Conservation (phyloP, 495 filamentous ascomycete species). For the Aspergillus ellipticus region DNA sequence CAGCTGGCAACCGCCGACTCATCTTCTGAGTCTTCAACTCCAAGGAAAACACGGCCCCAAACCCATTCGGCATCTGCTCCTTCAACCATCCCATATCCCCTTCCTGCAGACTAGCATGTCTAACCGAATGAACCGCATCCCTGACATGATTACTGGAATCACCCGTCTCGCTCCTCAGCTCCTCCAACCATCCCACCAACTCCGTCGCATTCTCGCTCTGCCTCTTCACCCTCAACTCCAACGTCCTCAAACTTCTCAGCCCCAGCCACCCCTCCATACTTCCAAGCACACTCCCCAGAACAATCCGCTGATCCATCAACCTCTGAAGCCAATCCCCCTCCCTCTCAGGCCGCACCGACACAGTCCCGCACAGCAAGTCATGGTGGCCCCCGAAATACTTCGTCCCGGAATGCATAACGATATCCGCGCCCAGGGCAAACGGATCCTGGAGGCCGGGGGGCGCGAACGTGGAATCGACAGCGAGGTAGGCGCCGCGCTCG, state of each 20-base stretch:
- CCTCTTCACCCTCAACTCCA: background rate
- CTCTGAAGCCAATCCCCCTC: background rate
- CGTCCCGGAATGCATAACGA: background rate
- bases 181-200: background rate
- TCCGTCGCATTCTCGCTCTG: background rate
- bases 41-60: background rate
- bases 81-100: background rate
- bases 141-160: background rate
- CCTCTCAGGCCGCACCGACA: background rate
- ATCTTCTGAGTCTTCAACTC: background rate
- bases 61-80: background rate
- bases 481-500: background rate
- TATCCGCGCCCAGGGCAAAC: background rate
- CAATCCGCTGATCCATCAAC: background rate
- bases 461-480: background rate
- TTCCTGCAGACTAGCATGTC: background rate
- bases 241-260: background rate
- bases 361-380: background rate
- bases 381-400: background rate
- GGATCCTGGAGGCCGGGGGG: background rate
- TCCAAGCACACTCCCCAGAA: background rate
- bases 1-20: background rate
- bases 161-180: background rate
- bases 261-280: background rate
- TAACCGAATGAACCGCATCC: background rate